Evolutionary conservation across 371 early-diverging fungal species (phyloP).

Genomic region (Syncephalastrum contaminatum): DNA sequence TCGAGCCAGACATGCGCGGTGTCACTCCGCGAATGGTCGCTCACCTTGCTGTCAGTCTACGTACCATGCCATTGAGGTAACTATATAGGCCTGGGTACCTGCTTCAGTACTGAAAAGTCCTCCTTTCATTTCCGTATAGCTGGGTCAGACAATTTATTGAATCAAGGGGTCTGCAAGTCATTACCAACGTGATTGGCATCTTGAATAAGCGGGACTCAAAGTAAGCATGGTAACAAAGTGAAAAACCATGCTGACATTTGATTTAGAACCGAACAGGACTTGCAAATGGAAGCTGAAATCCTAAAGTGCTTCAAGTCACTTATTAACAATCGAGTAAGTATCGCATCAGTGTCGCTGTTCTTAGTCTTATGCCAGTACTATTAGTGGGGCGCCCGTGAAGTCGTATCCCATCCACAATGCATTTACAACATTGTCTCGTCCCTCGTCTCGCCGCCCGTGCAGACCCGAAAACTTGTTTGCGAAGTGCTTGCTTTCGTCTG

Average conservation of each 20-base stretch:
- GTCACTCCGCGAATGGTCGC: conserved; percentile 59
- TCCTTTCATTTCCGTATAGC: conserved; percentile 22
- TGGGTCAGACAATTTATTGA: conserved; percentile 73
- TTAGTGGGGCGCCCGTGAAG: conserved; percentile 83
- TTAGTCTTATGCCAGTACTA: no score
- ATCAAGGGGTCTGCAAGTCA: conserved; percentile 63
- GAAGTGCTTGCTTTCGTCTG: conserved; percentile 84
- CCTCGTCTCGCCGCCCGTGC: conserved; percentile 73
- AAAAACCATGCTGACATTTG: conserved; percentile 8
- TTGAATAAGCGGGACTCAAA: conserved; percentile 50
- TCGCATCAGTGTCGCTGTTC: neutral
- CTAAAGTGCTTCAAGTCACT: conserved; percentile 78
- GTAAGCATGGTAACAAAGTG: conserved; percentile 15
- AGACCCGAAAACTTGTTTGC: conserved; percentile 76
- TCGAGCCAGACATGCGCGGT: conserved; percentile 58
- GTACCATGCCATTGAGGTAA: conserved; percentile 77
- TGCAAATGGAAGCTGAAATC: conserved; percentile 80
- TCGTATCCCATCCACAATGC: conserved; percentile 68
- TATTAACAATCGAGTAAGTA: conserved; percentile 64
- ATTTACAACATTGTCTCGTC: conserved; percentile 75
- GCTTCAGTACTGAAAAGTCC: neutral
- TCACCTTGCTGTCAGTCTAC: conserved; percentile 63
- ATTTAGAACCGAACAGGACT: conserved; percentile 64
- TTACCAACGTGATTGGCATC: conserved; percentile 64
- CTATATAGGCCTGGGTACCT: neutral